phyloP scores from a whole-genome alignment of 2,329 filamentous ascomycete genomes.

The Lecanoromycetidae sp. region DNA sequence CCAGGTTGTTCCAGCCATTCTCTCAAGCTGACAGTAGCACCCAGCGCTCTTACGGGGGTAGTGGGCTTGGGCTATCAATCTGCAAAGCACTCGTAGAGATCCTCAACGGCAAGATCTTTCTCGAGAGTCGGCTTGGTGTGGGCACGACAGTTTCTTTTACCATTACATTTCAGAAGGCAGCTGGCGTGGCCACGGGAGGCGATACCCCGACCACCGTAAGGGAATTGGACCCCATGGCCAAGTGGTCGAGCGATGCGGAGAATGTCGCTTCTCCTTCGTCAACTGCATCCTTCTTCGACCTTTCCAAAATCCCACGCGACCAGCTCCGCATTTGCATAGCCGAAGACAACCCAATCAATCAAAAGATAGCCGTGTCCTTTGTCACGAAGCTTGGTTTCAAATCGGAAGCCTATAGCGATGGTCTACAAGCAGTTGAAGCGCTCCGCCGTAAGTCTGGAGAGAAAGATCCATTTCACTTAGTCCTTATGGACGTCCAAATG shows the following conservation, averaged over 20 bases:
- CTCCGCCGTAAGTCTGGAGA: constrained; percentile 60
- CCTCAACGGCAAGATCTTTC: constrained; percentile 72
- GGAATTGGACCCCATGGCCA: constrained; percentile 43
- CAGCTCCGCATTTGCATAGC: constrained; percentile 82
- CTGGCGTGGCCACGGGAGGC: constrained; percentile 46
- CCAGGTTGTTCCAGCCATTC: constrained; percentile 83
- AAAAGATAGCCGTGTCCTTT: constrained; percentile 86
- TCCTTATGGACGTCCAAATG: constrained; percentile 97
- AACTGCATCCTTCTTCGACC: constrained; percentile 45
- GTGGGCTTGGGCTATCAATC: constrained; percentile 80
- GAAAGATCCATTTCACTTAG: constrained; percentile 70
- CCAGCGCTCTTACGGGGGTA: constrained; percentile 81
- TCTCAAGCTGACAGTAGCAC: constrained; percentile 87
- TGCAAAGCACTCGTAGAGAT: constrained; percentile 90
- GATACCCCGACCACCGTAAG: constrained; percentile 31
- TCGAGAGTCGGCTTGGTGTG: constrained; percentile 60
- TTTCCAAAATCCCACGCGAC: constrained; percentile 62
- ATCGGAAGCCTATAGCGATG: constrained; percentile 83
- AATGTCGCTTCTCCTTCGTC: constrained; percentile 32
- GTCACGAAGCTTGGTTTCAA: constrained; percentile 74
- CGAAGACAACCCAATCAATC: constrained; percentile 90
- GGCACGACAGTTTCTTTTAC: constrained; percentile 61
- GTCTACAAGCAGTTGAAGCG: constrained; percentile 74
- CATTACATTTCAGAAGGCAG: constrained; percentile 73
- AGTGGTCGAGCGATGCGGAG: constrained; percentile 40